Percentiles rank a stretch among this genome's conserved stretches.
Conservation (phyloP, 148 eudicot genomes). For the Rhododendron kiyosumense region DNA sequence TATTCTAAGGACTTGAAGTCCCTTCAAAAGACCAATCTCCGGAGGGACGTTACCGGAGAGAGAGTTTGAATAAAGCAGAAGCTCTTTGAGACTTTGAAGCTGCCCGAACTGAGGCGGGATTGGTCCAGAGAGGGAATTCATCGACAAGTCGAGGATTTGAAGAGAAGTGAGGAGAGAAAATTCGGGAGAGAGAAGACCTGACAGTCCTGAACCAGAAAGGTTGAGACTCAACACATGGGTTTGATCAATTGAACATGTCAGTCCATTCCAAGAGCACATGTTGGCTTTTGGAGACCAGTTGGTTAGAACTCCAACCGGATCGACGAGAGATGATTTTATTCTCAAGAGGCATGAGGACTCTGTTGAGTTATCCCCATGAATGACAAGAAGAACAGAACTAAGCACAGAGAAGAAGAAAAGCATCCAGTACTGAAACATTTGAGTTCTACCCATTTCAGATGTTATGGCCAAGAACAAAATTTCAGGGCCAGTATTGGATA, state of each 20-base stretch:
- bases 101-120: constrained; percentile 62
- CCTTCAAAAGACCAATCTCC: constrained; percentile 50
- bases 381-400: constrained; percentile 19
- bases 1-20: constrained; percentile 65
- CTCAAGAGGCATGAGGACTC: constrained; percentile 55
- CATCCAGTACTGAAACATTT: constrained; percentile 22
- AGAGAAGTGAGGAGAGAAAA: constrained; percentile 56
- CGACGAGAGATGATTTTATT: constrained; percentile 52
- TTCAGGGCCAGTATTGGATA: background rate
- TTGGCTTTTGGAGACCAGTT: constrained; percentile 50
- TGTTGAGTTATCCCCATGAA: constrained; percentile 24
- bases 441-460: constrained; percentile 32
- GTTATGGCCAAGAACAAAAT: constrained; percentile 1
- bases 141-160: constrained; percentile 57
- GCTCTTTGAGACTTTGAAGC: constrained; percentile 49
- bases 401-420: constrained; percentile 34
- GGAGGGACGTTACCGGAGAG: constrained; percentile 58
- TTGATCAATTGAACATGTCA: constrained; percentile 67
- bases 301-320: constrained; percentile 43
- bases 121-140: constrained; percentile 50
- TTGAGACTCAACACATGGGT: constrained; percentile 46
- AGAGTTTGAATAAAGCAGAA: constrained; percentile 52
- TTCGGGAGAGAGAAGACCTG: constrained; percentile 54
- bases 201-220: constrained; percentile 54
- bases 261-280: constrained; percentile 65